Percentiles rank a stretch among this genome's conserved stretches.
phyloP scores from a whole-genome alignment of 805 yeast genomes.

The Metschnikowia similis region DNA sequence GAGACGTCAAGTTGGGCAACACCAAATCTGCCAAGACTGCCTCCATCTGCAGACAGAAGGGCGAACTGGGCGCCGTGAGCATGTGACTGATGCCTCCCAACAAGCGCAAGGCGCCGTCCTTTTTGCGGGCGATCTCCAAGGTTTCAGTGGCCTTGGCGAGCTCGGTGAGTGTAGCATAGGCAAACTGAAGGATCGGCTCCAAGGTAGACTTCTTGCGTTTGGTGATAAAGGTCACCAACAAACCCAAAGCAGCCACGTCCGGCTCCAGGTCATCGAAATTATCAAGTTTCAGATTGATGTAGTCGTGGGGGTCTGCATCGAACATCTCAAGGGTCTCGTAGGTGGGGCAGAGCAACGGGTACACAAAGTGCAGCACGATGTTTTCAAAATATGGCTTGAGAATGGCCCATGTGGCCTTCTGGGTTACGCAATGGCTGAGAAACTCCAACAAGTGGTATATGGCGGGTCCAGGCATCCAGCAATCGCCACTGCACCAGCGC shows the following conservation, averaged over 20 bases:
- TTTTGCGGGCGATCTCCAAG: conserved; percentile 51
- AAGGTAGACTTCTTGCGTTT: conserved; percentile 61
- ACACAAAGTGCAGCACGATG: conserved; percentile 66
- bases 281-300: conserved; percentile 63
- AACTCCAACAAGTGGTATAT: conserved; percentile 55
- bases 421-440: conserved; percentile 54
- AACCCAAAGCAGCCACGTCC: conserved; percentile 73
- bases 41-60: conserved; percentile 63
- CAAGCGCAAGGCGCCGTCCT: conserved; percentile 77
- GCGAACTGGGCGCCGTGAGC: conserved; percentile 51
- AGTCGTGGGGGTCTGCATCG: conserved; percentile 86
- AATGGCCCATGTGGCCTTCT: conserved; percentile 57
- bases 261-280: conserved; percentile 56
- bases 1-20: conserved; percentile 65
- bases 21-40: conserved; percentile 57
- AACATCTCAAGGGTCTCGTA: conserved; percentile 67
- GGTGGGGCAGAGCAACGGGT: conserved; percentile 69
- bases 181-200: conserved; percentile 57
- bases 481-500: conserved; percentile 59
- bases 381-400: conserved; percentile 63
- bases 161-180: conserved; percentile 43
- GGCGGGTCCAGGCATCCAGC: conserved; percentile 69
- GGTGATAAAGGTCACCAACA: conserved; percentile 67
- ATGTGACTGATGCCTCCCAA: conserved; percentile 68
- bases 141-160: conserved; percentile 35